These are phyloP conservation scores for Akanthomyces dipterigenus DNA, from an alignment of 2,329 filamentous ascomycete species.

Conservation along the genomic window DNA sequence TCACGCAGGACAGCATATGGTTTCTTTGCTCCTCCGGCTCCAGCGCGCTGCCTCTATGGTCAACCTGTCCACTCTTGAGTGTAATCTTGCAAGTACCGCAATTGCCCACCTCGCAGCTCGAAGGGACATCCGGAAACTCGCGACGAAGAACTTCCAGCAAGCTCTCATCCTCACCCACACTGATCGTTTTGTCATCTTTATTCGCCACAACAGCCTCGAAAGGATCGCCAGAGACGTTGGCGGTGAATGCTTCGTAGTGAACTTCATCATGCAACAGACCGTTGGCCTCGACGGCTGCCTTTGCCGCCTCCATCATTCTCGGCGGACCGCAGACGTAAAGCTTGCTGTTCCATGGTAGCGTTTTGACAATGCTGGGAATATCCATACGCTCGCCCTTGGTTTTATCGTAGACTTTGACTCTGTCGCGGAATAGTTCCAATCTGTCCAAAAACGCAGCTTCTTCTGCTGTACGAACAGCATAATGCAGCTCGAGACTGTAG, in stretches of 20 bases:
- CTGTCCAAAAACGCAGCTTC: conserved; percentile 51
- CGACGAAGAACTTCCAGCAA: conserved; percentile 41
- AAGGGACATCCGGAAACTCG: conserved; percentile 36
- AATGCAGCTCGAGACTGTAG: conserved; percentile 49
- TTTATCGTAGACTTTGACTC: conserved; percentile 46
- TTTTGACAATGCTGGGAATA: conserved; percentile 41
- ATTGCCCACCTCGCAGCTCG: conserved; percentile 48
- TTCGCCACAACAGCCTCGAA: conserved; percentile 51
- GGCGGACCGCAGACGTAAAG: conserved; percentile 56
- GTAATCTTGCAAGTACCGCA: conserved; percentile 45
- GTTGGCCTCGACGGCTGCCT: conserved; percentile 30
- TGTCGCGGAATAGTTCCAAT: conserved; percentile 34
- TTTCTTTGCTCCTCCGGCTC: conserved; percentile 36
- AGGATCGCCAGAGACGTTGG: conserved; percentile 47
- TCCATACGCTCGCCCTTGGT: conserved; percentile 45
- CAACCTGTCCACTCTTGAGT: conserved; percentile 36
- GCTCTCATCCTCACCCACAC: conserved; percentile 42
- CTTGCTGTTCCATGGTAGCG: conserved; percentile 45
- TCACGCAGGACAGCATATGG: conserved; percentile 46
- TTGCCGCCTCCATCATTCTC: conserved; percentile 48
- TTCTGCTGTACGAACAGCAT: conserved; percentile 43
- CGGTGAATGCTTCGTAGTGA: conserved; percentile 55
- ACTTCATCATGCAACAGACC: conserved; percentile 44
- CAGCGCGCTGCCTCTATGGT: conserved; percentile 44
- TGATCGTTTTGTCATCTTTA: conserved; percentile 30